A percentile compares a stretch with the other conserved stretches of the same genome.
phyloP scores from a whole-genome alignment of 495 filamentous ascomycete species.

The Xanthoparmelia taractica region DNA sequence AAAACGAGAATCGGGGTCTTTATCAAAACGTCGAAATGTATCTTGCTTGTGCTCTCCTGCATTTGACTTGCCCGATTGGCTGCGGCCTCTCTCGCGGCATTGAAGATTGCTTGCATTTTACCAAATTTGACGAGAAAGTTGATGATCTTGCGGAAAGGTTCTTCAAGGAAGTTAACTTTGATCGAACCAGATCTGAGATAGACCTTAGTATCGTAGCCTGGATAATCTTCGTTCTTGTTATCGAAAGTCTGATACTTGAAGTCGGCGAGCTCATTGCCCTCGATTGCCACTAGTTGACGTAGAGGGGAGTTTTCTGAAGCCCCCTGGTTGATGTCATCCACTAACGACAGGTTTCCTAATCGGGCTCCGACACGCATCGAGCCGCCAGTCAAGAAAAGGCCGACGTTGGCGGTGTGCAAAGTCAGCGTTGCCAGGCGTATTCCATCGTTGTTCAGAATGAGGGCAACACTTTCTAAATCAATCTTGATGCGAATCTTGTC shows the following conservation, averaged over 20 bases:
- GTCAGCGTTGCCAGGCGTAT: slow-evolving; percentile 88
- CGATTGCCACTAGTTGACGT: slow-evolving; percentile 81
- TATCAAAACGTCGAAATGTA: slow-evolving; percentile 88
- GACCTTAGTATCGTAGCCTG: slow-evolving; percentile 91
- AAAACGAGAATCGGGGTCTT: slow-evolving; percentile 96
- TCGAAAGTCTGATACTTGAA: slow-evolving; percentile 97
- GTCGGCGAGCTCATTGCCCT: slow-evolving; percentile 93
- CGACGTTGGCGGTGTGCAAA: slow-evolving; percentile 83
- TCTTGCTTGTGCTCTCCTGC: slow-evolving; percentile 77
- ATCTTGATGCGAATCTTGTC: slow-evolving; percentile 79
- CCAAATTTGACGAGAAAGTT: slow-evolving; percentile 97
- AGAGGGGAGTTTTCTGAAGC: slow-evolving; percentile 71
- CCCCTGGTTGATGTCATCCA: slow-evolving; percentile 93
- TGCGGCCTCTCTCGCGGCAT: slow-evolving; percentile 91
- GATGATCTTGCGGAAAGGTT: slow-evolving; percentile 97
- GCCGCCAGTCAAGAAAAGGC: slow-evolving; percentile 76
- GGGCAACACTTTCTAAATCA: slow-evolving; percentile 80
- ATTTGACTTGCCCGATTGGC: slow-evolving; percentile 88
- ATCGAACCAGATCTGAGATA: slow-evolving; percentile 85
- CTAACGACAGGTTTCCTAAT: slow-evolving; percentile 75
- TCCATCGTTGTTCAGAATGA: slow-evolving; percentile 97
- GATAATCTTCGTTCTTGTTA: slow-evolving; percentile 61
- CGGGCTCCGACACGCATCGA: slow-evolving; percentile 79
- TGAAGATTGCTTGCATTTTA: slow-evolving; percentile 99
- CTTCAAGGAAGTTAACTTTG: slow-evolving; percentile 91